phyloP scores from a whole-genome alignment of 2,329 filamentous ascomycete genomes.

The Polychaeton citri region DNA sequence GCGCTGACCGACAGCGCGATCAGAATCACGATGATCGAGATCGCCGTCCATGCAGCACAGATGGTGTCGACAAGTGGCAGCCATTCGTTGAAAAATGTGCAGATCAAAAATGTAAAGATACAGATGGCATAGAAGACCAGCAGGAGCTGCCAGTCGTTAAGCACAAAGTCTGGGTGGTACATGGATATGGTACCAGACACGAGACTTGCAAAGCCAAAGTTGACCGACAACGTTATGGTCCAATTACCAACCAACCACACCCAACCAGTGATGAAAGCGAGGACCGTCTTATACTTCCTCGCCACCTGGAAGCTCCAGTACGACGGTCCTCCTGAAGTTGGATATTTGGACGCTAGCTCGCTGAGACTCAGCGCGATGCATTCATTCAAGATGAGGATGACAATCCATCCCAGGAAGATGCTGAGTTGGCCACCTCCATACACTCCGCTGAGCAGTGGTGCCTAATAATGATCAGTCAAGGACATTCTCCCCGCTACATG shows the following conservation, averaged over 20 bases:
- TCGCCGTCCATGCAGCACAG: conserved; percentile 41
- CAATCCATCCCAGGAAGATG: conserved; percentile 60
- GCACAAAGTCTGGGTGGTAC: conserved; percentile 40
- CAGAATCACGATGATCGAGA: conserved; percentile 45
- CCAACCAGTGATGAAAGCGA: conserved; percentile 63
- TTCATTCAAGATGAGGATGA: conserved; percentile 52
- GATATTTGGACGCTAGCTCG: conserved; percentile 62
- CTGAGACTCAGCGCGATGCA: conserved; percentile 57
- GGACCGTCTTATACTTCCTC: conserved; percentile 27
- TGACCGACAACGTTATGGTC: conserved; percentile 64
- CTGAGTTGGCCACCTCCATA: conserved; percentile 53
- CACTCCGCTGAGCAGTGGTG: conserved; percentile 31
- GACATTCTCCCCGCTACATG: too few species aligned
- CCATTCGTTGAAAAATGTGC: conserved; percentile 52
- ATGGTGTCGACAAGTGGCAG: conserved; percentile 50
- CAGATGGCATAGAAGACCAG: conserved; percentile 60
- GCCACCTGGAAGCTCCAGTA: conserved; percentile 64
- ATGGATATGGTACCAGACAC: conserved; percentile 39
- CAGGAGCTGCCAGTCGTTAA: conserved; percentile 52
- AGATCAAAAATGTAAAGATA: conserved; percentile 50
- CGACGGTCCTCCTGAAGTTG: conserved; percentile 64
- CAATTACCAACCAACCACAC: conserved; percentile 64
- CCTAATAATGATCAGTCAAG: conserved; percentile 42
- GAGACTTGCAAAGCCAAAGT: conserved; percentile 52
- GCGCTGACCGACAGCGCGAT: conserved; percentile 43